Evolutionary conservation across 176 grass and related monocot species (phyloP).

Genomic region (Chloris gayana): DNA sequence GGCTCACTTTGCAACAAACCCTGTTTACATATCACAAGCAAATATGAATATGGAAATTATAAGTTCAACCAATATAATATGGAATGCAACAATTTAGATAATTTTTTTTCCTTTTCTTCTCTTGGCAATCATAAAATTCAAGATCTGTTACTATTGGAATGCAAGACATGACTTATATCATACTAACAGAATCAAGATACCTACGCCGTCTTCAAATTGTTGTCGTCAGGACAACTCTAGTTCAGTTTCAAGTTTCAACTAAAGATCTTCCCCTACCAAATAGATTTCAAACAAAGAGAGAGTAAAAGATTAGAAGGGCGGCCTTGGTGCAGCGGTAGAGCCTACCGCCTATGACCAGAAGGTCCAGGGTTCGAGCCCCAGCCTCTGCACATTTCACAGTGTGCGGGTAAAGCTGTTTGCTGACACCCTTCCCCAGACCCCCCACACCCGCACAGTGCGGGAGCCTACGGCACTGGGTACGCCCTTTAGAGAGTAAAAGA

Average conservation of each 20-base stretch:
- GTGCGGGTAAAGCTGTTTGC: too few relatives aligned
- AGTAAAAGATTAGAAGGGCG: background rate
- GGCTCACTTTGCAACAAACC: slow-evolving; percentile 89
- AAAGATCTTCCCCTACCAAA: background rate
- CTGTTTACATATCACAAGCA: slow-evolving; percentile 37
- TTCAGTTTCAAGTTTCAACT: background rate
- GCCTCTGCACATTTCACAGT: too few relatives aligned
- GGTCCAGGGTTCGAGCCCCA: too few relatives aligned
- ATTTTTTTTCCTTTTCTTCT: background rate
- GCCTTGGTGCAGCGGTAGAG: too few relatives aligned
- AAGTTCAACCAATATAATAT: slow-evolving; percentile 6
- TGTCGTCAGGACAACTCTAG: background rate
- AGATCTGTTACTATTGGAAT: slow-evolving; percentile 13
- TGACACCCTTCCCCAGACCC: too few relatives aligned
- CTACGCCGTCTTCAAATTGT: background rate
- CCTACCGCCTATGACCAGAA: too few relatives aligned
- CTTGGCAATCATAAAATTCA: slow-evolving; percentile 17
- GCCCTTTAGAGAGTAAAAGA: background rate
- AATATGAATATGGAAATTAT: slow-evolving; percentile 18
- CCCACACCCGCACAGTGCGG: too few relatives aligned
- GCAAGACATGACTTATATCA: slow-evolving; percentile 12
- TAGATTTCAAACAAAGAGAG: background rate
- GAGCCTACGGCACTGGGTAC: too few relatives aligned
- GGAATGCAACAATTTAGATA: background rate
- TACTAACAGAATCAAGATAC: slow-evolving; percentile 14